Percentiles rank a stretch among this genome's conserved stretches.
Conservation (phyloP, 2,329 filamentous ascomycete genomes). For the Cladosporium sp. region DNA sequence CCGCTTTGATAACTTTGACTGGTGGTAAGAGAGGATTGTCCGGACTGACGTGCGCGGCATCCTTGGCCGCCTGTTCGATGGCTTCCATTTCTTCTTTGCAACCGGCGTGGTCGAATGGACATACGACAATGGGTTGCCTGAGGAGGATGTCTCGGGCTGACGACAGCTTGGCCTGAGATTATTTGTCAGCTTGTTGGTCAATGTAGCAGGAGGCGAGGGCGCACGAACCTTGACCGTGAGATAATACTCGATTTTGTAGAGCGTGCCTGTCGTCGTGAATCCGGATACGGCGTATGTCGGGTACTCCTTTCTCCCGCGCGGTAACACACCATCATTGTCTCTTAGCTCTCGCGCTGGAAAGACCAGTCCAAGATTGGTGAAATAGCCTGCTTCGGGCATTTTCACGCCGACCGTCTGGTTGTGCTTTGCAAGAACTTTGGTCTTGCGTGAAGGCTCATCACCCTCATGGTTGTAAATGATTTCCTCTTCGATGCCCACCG, state of each 20-base stretch:
- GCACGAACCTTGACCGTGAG: constrained; percentile 76
- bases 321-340: constrained; percentile 81
- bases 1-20: constrained; percentile 72
- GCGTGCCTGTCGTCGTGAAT: constrained; percentile 86
- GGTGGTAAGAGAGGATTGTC: constrained; percentile 92
- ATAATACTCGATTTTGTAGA: constrained; percentile 99
- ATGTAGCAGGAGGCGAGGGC: neutral
- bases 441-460: constrained; percentile 85
- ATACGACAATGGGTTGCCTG: constrained; percentile 91
- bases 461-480: constrained; percentile 99
- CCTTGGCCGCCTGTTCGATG: constrained; percentile 91
- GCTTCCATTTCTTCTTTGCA: constrained; percentile 99
- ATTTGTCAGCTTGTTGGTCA: constrained; percentile 15
- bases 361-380: constrained; percentile 84
- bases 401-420: constrained; percentile 75
- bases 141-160: constrained; percentile 83
- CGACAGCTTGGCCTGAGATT: constrained; percentile 71
- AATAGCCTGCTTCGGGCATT: constrained; percentile 85
- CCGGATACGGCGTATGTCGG: constrained; percentile 83
- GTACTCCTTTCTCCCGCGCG: constrained; percentile 78
- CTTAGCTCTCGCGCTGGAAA: constrained; percentile 86
- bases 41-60: constrained; percentile 80
- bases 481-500: constrained; percentile 89
- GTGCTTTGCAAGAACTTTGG: constrained; percentile 81
- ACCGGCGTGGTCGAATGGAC: constrained; percentile 86